These are phyloP conservation scores for Hydrangea macrophylla DNA, from an alignment of 148 eudicot species.

Conservation along the genomic window DNA sequence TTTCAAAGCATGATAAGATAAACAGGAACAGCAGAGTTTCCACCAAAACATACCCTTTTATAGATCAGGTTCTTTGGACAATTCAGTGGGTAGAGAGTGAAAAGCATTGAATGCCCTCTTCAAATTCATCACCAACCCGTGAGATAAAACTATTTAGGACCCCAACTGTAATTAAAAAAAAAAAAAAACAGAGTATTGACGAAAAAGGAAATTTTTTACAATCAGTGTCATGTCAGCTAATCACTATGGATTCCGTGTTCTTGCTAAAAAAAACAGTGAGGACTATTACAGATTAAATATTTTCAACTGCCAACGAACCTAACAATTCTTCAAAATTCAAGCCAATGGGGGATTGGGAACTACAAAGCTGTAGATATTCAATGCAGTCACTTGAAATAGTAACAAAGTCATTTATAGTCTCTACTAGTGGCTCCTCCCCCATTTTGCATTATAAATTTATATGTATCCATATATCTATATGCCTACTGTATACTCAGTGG, in stretches of 20 bases:
- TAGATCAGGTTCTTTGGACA: conserved; percentile 1
- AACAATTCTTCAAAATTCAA: background rate
- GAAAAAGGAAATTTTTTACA: too few species aligned
- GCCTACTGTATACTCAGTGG: background rate
- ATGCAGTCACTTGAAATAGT: conserved; percentile 5
- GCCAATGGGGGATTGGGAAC: background rate
- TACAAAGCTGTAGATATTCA: background rate
- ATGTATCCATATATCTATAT: background rate
- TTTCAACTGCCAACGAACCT: conserved; percentile 8
- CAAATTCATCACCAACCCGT: conserved; percentile 3
- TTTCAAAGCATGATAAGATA: background rate
- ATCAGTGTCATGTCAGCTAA: too few species aligned
- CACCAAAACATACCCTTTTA: background rate
- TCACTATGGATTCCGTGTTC: background rate
- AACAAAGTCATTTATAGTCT: background rate
- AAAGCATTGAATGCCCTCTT: conserved; percentile 9
- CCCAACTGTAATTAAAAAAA: background rate
- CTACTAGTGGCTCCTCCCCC: background rate
- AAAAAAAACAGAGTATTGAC: too few species aligned
- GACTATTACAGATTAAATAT: background rate
- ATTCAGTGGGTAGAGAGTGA: background rate
- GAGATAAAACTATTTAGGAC: background rate
- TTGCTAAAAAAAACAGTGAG: conserved; percentile 1
- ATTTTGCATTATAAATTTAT: too few species aligned
- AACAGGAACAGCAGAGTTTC: conserved; percentile 6